phyloP scores from a whole-genome alignment of 257 asterid genomes.

The Scutellaria galericulata region DNA sequence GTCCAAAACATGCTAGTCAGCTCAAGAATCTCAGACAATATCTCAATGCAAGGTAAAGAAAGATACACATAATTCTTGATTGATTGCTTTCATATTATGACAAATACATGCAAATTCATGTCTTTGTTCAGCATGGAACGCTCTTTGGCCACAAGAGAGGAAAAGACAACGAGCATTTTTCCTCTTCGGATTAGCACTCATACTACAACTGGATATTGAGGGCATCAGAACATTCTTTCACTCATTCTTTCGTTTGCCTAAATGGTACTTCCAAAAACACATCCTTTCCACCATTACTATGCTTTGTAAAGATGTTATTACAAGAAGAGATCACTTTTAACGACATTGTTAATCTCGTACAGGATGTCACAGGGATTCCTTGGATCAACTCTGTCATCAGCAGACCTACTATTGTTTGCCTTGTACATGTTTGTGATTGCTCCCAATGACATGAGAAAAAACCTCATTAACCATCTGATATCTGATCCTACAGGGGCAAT shows the following conservation, averaged over 20 bases:
- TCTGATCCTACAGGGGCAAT: slow-evolving; percentile 95
- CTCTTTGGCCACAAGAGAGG: slow-evolving; percentile 97
- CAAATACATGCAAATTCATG: neutral
- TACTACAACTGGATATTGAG: slow-evolving; percentile 81
- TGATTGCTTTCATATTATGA: neutral
- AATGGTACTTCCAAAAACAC: slow-evolving; percentile 55
- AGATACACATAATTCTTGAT: neutral
- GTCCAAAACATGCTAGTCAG: slow-evolving; percentile 47
- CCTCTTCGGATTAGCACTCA: slow-evolving; percentile 96
- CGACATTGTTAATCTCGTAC: slow-evolving; percentile 29
- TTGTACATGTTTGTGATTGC: slow-evolving; percentile 92
- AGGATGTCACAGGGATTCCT: slow-evolving; percentile 99
- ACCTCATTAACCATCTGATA: slow-evolving; percentile 84
- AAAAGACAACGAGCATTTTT: slow-evolving; percentile 94
- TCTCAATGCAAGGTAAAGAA: slow-evolving; percentile 82
- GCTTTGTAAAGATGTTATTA: neutral
- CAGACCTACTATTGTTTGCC: slow-evolving; percentile 83
- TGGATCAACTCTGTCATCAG: slow-evolving; percentile 90
- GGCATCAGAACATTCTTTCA: slow-evolving; percentile 87
- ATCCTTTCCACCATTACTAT: neutral
- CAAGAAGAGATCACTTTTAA: slow-evolving; percentile 3
- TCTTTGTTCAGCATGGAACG: slow-evolving; percentile 80
- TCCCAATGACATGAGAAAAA: slow-evolving; percentile 89
- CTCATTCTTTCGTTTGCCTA: slow-evolving; percentile 85
- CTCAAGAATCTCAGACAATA: slow-evolving; percentile 50